These are phyloP conservation scores for Thalia dealbata DNA, from an alignment of 176 grass and related monocot genomes.

Conservation along the genomic window DNA sequence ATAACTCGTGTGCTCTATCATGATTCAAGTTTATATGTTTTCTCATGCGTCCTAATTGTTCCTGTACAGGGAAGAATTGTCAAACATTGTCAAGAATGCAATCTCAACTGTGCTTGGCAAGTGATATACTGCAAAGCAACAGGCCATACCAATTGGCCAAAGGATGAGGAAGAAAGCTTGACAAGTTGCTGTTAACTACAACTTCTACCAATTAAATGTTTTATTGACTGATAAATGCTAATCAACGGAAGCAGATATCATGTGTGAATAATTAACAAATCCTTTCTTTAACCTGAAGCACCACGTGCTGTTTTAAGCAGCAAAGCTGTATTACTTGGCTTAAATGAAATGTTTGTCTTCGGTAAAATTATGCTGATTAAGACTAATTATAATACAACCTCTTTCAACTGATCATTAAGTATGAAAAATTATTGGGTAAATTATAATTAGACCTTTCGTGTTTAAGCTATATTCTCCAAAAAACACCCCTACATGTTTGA, in stretches of 20 bases:
- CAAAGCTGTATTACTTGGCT: no score
- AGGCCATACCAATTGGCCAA: neutral
- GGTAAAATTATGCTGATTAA: no score
- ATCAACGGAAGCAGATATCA: neutral
- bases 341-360: no score
- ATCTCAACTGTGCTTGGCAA: slow-evolving; percentile 49
- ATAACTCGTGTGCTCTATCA: neutral
- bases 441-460: no score
- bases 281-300: no score
- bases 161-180: neutral
- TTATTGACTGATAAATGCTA: neutral
- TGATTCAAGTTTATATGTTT: neutral
- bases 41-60: slow-evolving; percentile 4
- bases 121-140: slow-evolving; percentile 15
- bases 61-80: slow-evolving; percentile 63
- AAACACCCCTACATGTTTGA: no score
- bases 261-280: neutral
- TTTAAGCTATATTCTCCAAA: no score
- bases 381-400: no score
- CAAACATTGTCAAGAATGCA: slow-evolving; percentile 44
- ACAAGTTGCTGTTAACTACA: neutral
- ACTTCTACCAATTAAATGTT: neutral
- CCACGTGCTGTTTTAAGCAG: no score
- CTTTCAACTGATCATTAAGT: no score
- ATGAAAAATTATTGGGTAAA: no score